Evolutionary conservation across 352 stramenopile species (phyloP), one percentile per base, ranked within the genome.

Genomic region (Globisporangium lucens): DNA sequence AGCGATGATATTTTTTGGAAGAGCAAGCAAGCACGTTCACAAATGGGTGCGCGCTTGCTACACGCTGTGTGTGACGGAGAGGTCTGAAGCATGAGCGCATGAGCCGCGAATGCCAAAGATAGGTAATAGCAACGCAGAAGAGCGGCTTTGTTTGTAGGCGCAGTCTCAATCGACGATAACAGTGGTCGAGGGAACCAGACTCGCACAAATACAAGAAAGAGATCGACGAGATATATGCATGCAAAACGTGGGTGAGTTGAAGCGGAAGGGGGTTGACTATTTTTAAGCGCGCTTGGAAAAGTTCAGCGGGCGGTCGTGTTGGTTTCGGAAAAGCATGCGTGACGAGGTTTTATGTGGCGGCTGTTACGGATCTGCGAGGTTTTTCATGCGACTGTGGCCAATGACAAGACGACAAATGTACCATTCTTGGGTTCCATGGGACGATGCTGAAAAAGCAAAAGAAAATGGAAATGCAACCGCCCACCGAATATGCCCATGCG

Each of bases 331-430:
- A 52, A 41, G 9, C 3, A 35, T 17, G 24, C 12, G n/a, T 49
- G 20, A 9, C 57, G 36, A 63, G 57, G 57, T 63, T 63, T 63
- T 63, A 35, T 63, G n/a, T 1, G 9, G 38, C 38, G 10, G 38
- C 13, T 46, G 38, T 46, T 46, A 17, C 38, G 13, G 38, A 46
- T 46, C 38, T 3, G 38, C 12, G 38, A 46, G 38, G 38, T 46
- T 46, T 46, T 46, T 46, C 38, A 46, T 46, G 38, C 38, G 38
- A 46, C 20, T 20, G 38, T 43, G 38, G 10, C 58, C 58, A 64
- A 64, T 64, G 13, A 64, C 58, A 64, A 43, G 17, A 24, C 24
- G 58, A 49, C 58, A 64, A 64, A 51, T 64, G 58, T 64, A 56
- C 29, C 36, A 51, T 36, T 56, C 36, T 53, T 15, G 35, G 38